Percentiles rank a stretch among this genome's conserved stretches.
These are phyloP conservation scores for Vachellia pachyceras DNA, from an alignment of 306 rosid species.

Conservation along the genomic window DNA sequence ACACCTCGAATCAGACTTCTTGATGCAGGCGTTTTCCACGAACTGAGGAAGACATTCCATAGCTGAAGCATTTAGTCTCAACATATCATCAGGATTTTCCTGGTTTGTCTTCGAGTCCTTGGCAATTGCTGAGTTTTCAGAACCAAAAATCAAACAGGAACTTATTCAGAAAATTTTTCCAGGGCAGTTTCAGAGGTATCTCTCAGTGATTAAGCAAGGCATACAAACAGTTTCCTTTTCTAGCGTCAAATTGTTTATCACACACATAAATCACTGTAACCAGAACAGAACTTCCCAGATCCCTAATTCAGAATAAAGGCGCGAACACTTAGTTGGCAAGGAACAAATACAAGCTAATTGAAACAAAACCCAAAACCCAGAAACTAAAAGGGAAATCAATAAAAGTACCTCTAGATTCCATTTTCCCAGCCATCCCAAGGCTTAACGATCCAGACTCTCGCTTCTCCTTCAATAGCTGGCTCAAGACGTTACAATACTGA, in stretches of 20 bases:
- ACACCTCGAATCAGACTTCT: constrained; percentile 54
- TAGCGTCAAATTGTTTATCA: neutral
- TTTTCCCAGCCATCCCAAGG: constrained; percentile 43
- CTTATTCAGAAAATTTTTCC: constrained; percentile 26
- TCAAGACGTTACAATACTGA: constrained; percentile 71
- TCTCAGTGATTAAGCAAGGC: constrained; percentile 14
- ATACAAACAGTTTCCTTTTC: neutral
- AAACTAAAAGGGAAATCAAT: neutral
- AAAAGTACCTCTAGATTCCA: constrained; percentile 53
- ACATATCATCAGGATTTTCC: constrained; percentile 49
- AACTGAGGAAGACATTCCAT: constrained; percentile 53
- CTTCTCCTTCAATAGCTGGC: constrained; percentile 81
- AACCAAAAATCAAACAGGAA: constrained; percentile 29
- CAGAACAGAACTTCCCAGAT: constrained; percentile 1
- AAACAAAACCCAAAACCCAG: neutral
- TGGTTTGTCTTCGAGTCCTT: constrained; percentile 54
- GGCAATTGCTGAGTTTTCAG: constrained; percentile 39
- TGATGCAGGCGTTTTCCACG: constrained; percentile 52
- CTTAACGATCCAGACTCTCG: constrained; percentile 48
- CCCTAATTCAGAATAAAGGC: neutral
- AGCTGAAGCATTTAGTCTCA: constrained; percentile 40
- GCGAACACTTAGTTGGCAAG: neutral
- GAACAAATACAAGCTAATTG: neutral
- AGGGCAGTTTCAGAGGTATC: constrained; percentile 22
- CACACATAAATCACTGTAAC: neutral